phyloP scores from a whole-genome alignment of 441 rosid species.

The Arabidopsis lyrata region DNA sequence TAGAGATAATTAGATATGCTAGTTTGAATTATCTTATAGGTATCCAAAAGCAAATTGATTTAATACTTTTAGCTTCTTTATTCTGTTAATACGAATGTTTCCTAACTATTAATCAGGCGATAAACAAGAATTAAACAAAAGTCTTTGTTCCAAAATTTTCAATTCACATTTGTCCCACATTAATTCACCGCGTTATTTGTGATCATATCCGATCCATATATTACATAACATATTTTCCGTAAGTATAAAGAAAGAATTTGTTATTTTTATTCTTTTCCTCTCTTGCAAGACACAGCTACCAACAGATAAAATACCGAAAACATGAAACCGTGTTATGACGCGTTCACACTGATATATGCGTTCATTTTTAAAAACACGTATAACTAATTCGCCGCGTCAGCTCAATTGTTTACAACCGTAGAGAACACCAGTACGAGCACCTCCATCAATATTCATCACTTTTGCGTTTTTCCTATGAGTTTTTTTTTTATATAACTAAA shows the following conservation, averaged over 20 bases:
- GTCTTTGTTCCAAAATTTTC: slow-evolving; percentile 21
- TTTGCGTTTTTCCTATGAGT: not conserved
- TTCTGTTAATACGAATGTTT: slow-evolving; percentile 8
- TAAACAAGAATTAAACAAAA: slow-evolving; percentile 16
- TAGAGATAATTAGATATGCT: slow-evolving; percentile 11
- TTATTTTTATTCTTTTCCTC: slow-evolving; percentile 3
- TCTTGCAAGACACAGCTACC: slow-evolving; percentile 40
- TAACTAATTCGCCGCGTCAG: not conserved
- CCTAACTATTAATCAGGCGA: slow-evolving; percentile 1
- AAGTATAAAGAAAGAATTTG: not conserved
- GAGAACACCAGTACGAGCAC: not conserved
- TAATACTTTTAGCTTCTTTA: slow-evolving; percentile 17
- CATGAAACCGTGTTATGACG: slow-evolving; percentile 37
- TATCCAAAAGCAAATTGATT: slow-evolving; percentile 26
- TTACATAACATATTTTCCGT: not conserved
- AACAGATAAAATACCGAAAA: slow-evolving; percentile 37
- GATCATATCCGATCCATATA: slow-evolving; percentile 19
- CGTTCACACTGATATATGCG: slow-evolving; percentile 15
- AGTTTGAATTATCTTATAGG: slow-evolving; percentile 5
- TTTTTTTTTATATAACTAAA: not conserved
- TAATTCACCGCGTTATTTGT: slow-evolving; percentile 41
- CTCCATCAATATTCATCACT: not conserved
- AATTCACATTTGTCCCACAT: slow-evolving; percentile 43
- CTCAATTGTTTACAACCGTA: not conserved
- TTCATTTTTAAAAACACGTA: not conserved